Base-by-base conservation (phyloP, 1,284 basidiomycete genomes). In the Sphagnurus paluster region DNA sequence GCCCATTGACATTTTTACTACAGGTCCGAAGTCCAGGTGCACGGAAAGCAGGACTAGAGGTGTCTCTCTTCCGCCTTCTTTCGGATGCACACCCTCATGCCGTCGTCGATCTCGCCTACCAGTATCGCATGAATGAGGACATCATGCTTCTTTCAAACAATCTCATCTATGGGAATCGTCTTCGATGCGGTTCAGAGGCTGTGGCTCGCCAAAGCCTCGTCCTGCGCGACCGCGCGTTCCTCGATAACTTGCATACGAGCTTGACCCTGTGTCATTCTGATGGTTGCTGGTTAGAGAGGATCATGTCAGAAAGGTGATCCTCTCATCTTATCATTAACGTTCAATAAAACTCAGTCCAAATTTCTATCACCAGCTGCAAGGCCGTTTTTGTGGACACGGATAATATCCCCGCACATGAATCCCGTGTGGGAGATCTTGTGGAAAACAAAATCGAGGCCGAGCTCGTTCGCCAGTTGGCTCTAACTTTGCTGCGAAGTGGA, bases 71-170 rank as follows among this genome's bases (percentile, higher is more conserved):
- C 75, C 83, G 90, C 39, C 77, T 85, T 1, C 77, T 99, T 3
- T 92, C 90, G 0, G 87, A 93, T 36, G 84, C 87, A 0, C 91
- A 98, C 59, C 91, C 92, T 0, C 67, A 82, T 16, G 83, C 93
- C 1, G 87, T 98, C 33, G 80, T 89, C 14, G 86, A 94, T 54
- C 76, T 99, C 24, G 78, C 81, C 0, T 76, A 87, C 42, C 96
- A 99, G 63, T 99, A 99, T 63, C 79, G 97, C 43, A 99, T 99
- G 96, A 98, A 96, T 64, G 81, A 80, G 46, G 93, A 97, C 49
- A 98, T 99, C 61, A 99, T 98, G 96, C 63, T 79, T 6, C 71
- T 99, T 9, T 94, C 93, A 4, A 99, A 99, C 64, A 77, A 76
- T 46, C 79, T 99, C 26, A 88, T 98, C 13, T 99, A 99, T 60